Conservation (phyloP, 2,329 filamentous ascomycete species). For the Fusarium phyllophilum region DNA sequence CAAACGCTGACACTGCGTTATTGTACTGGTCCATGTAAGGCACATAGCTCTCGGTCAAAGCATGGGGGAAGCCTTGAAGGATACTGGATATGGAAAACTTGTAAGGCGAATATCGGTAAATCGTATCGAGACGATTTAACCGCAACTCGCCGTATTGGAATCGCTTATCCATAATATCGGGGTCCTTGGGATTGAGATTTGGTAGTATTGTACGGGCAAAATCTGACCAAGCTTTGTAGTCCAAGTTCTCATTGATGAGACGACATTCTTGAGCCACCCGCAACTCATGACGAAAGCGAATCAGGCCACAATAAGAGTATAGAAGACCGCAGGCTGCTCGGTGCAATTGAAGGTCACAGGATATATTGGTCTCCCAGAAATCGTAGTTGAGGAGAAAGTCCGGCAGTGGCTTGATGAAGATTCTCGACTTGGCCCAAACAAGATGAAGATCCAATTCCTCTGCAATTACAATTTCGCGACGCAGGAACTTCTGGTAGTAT, state of each 20-base stretch:
- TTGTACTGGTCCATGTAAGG: constrained; percentile 11
- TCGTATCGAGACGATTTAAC: not conserved
- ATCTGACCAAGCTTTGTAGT: not conserved
- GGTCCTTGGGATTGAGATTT: not conserved
- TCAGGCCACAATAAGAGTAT: constrained; percentile 1
- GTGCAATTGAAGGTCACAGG: not conserved
- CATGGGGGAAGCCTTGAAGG: not conserved
- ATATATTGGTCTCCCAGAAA: not conserved
- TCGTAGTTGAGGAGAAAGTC: constrained; percentile 5
- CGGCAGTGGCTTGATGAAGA: not conserved
- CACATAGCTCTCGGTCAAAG: not conserved
- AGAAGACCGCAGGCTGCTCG: not conserved
- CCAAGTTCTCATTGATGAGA: not conserved
- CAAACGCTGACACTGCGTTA: not conserved
- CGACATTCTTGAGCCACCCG: not conserved
- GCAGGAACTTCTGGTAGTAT: not conserved
- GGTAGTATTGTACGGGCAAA: not conserved
- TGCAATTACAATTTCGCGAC: not conserved
- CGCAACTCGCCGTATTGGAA: not conserved
- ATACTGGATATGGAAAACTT: constrained; percentile 4
- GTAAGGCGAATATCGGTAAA: not conserved
- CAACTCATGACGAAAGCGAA: not conserved
- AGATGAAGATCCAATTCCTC: constrained; percentile 1
- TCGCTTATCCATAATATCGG: not conserved
- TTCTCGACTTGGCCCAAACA: not conserved